Evolutionary conservation across 148 eudicot species (phyloP).

Genomic region (Vaccinium darrowii): DNA sequence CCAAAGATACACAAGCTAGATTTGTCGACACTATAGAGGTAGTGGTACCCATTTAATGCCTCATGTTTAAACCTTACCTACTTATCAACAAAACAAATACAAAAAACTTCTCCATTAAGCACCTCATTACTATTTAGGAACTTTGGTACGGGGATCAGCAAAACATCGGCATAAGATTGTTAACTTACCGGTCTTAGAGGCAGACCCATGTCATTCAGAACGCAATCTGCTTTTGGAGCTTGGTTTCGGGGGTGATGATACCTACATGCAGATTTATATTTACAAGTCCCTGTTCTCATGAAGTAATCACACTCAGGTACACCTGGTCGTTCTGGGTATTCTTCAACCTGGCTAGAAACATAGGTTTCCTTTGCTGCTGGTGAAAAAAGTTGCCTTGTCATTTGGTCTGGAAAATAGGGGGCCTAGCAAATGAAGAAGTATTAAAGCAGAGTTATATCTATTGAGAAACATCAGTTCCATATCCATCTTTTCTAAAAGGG

Average conservation of each 20-base stretch:
- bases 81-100: not conserved
- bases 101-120: not conserved
- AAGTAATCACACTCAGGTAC: conserved; percentile 53
- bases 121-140: not conserved
- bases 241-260: conserved; percentile 56
- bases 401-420: conserved; percentile 19
- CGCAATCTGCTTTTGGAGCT: conserved; percentile 20
- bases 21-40: not conserved
- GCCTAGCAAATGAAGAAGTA: conserved; percentile 19
- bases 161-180: not conserved
- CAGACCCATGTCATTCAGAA: conserved; percentile 41
- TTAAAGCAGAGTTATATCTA: not conserved
- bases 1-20: not conserved
- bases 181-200: conserved; percentile 60
- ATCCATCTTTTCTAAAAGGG: not conserved
- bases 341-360: conserved; percentile 32
- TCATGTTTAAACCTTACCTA: not conserved
- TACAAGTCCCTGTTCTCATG: conserved; percentile 61
- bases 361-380: conserved; percentile 23
- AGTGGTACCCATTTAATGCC: not conserved
- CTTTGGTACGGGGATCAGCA: not conserved
- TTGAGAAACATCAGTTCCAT: not conserved
- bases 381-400: conserved; percentile 18
- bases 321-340: conserved; percentile 65
- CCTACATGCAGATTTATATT: conserved; percentile 45